Evolutionary conservation across 208 protist genomes (phyloP).

Genomic region (Balamuthia mandrillaris): DNA sequence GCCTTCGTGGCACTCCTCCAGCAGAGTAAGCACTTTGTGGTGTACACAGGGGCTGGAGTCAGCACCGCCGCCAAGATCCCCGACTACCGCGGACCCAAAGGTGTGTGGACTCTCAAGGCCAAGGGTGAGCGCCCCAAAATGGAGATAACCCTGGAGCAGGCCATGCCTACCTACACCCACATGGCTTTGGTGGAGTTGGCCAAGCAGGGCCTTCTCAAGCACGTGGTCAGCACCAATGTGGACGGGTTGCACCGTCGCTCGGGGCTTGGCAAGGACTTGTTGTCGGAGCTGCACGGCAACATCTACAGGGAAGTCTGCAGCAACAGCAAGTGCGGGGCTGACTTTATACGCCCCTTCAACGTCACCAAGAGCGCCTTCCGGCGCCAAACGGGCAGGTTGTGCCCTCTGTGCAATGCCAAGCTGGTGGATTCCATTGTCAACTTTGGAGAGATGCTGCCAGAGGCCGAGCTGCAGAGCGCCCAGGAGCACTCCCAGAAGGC

Average conservation of each 20-base stretch:
- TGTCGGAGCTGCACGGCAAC: conserved; percentile 48
- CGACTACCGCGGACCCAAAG: conserved; percentile 49
- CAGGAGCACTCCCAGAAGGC: not conserved
- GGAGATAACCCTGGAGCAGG: not conserved
- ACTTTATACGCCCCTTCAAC: not conserved
- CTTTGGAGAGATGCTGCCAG: conserved; percentile 42
- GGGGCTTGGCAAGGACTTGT: not conserved
- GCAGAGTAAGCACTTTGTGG: conserved; percentile 36
- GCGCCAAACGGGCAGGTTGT: not conserved
- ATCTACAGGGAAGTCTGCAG: conserved; percentile 34
- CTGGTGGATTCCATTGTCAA: conserved; percentile 42
- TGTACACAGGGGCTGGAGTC: conserved; percentile 49
- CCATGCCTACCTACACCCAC: conserved; percentile 53
- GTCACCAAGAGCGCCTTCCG: not conserved
- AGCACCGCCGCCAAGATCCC: conserved; percentile 36
- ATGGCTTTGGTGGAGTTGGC: conserved; percentile 46
- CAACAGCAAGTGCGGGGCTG: not conserved
- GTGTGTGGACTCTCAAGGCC: conserved; percentile 48
- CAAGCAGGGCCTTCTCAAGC: conserved; percentile 11
- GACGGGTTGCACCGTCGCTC: conserved; percentile 46
- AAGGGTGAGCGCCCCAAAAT: not conserved
- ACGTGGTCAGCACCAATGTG: conserved; percentile 39
- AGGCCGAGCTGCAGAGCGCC: not conserved
- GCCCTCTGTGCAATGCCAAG: not conserved
- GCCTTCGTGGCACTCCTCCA: too few species aligned